Evolutionary conservation across 495 filamentous ascomycete genomes (phyloP).

Genomic region (Aspergillus sparsus): DNA sequence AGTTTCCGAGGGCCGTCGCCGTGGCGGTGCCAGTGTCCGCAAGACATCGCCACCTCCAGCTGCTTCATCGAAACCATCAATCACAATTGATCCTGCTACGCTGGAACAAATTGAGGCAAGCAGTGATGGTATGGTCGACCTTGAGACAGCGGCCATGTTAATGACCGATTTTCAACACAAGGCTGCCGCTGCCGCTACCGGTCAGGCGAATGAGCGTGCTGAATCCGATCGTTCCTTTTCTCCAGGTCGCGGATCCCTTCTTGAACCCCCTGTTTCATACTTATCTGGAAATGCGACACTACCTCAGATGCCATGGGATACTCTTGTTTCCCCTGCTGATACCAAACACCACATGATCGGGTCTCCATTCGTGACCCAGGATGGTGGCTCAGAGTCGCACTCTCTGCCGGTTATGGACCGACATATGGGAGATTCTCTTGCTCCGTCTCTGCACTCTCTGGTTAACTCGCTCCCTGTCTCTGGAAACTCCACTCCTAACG

Average conservation of each 20-base stretch:
- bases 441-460: slow-evolving; percentile 65
- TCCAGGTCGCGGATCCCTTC: slow-evolving; percentile 63
- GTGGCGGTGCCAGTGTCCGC: slow-evolving; percentile 59
- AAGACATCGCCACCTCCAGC: slow-evolving; percentile 63
- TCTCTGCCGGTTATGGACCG: slow-evolving; percentile 68
- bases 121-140: slow-evolving; percentile 92
- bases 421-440: slow-evolving; percentile 57
- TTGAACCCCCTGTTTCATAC: slow-evolving; percentile 72
- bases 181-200: slow-evolving; percentile 80
- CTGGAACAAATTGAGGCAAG: slow-evolving; percentile 94
- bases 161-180: slow-evolving; percentile 99
- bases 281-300: slow-evolving; percentile 74
- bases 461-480: slow-evolving; percentile 69
- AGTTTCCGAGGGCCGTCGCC: slow-evolving; percentile 90
- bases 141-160: slow-evolving; percentile 98
- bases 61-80: slow-evolving; percentile 75
- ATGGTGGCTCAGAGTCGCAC: slow-evolving; percentile 61
- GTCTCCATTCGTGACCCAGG: slow-evolving; percentile 64
- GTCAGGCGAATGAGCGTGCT: slow-evolving; percentile 69
- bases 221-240: slow-evolving; percentile 72
- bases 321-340: slow-evolving; percentile 69
- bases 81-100: slow-evolving; percentile 82
- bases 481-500: slow-evolving; percentile 74
- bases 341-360: slow-evolving; percentile 66
- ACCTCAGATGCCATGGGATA: slow-evolving; percentile 89